Conservation (phyloP, 2,329 filamentous ascomycete species). For the Aspergillus fructus region DNA sequence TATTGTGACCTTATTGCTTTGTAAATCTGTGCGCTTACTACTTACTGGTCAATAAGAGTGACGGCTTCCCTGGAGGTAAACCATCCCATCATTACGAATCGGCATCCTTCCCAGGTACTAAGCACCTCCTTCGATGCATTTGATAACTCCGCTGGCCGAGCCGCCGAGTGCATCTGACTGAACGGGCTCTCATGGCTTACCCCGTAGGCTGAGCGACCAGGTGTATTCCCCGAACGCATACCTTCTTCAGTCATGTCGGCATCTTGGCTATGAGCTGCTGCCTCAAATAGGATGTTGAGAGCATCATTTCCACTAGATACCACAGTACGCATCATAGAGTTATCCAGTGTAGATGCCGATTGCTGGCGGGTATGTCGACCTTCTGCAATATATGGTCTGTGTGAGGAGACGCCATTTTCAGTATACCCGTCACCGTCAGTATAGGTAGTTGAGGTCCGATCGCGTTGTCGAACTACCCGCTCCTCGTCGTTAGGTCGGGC, state of each 20-base stretch:
- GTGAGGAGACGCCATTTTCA: conserved; percentile 1
- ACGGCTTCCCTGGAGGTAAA: conserved; percentile 56
- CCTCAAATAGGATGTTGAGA: conserved; percentile 53
- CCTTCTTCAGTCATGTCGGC: conserved; percentile 32
- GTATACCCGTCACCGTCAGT: background rate
- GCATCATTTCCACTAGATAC: conserved; percentile 57
- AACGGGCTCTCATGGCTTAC: conserved; percentile 14
- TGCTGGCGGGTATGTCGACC: conserved; percentile 20
- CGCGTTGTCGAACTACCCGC: background rate
- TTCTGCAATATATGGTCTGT: conserved; percentile 6
- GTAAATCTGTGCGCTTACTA: background rate
- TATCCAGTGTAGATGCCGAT: conserved; percentile 32
- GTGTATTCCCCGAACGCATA: conserved; percentile 20
- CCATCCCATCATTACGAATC: conserved; percentile 58
- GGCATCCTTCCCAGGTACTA: conserved; percentile 49
- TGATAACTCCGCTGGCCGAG: conserved; percentile 30
- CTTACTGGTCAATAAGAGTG: conserved; percentile 52
- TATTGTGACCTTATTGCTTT: too few species aligned
- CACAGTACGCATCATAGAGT: conserved; percentile 45
- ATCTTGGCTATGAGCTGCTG: conserved; percentile 45
- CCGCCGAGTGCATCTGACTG: conserved; percentile 20
- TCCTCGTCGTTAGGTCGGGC: conserved; percentile 1
- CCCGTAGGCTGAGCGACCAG: conserved; percentile 15
- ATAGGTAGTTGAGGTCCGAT: conserved; percentile 3
- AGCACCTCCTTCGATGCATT: conserved; percentile 37